Conservation (phyloP, 2,329 filamentous ascomycete species). For the Claviceps arundinis region DNA sequence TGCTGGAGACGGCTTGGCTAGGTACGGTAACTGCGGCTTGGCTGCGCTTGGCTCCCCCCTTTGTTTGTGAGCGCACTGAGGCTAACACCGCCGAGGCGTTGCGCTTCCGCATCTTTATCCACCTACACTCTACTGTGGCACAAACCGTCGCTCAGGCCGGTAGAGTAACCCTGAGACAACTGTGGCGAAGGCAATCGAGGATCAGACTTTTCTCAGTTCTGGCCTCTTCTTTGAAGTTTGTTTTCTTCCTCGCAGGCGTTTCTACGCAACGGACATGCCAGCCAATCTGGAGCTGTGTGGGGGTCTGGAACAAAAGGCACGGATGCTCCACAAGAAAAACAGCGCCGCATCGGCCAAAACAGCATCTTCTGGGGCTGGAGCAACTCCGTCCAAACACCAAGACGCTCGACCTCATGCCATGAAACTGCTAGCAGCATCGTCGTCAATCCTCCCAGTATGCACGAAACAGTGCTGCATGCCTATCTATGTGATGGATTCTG, state of each 20-base stretch:
- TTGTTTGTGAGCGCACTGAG: background rate
- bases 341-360: constrained; percentile 5
- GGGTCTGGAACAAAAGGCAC: background rate
- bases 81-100: background rate
- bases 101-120: background rate
- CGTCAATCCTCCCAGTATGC: background rate
- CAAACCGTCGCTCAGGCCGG: background rate
- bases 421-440: background rate
- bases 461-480: background rate
- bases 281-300: no score
- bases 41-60: background rate
- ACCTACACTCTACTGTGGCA: background rate
- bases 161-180: background rate
- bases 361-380: background rate
- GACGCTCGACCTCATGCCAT: background rate
- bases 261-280: no score
- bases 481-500: background rate
- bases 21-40: background rate
- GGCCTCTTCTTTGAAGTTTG: no score
- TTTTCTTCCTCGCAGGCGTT: no score
- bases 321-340: background rate
- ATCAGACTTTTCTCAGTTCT: background rate
- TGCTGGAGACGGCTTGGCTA: background rate
- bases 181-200: background rate
- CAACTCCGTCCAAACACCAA: background rate